A percentile compares a stretch with the other conserved stretches of the same genome.
Evolutionary conservation across 305 asterid genomes (phyloP).

Genomic region (Fraxinus nigra): DNA sequence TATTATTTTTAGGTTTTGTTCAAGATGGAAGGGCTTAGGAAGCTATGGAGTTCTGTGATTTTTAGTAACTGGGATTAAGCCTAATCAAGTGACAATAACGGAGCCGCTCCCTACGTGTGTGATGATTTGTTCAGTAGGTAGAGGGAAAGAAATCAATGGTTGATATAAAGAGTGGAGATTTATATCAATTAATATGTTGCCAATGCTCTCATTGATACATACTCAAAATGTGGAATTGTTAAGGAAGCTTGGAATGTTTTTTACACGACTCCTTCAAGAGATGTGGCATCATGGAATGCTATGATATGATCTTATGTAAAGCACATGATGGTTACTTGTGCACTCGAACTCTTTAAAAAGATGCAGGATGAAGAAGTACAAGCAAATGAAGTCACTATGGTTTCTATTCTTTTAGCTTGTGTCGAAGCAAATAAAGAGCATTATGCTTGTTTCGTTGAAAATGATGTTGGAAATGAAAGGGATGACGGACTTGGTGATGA

Average conservation of each 20-base stretch:
- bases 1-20: constrained; percentile 54
- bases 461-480: too few species aligned
- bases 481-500: too few species aligned
- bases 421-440: constrained; percentile 51
- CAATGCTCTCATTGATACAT: constrained; percentile 60
- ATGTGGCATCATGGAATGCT: constrained; percentile 55
- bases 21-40: constrained; percentile 40
- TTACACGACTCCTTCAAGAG: constrained; percentile 32
- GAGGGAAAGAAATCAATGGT: constrained; percentile 59
- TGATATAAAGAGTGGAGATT: constrained; percentile 35
- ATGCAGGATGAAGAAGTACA: constrained; percentile 40
- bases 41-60: constrained; percentile 41
- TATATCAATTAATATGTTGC: constrained; percentile 45
- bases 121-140: constrained; percentile 34
- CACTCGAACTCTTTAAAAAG: constrained; percentile 46
- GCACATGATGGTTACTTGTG: constrained; percentile 47
- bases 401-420: constrained; percentile 54
- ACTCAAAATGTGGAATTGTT: constrained; percentile 60
- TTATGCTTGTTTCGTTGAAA: constrained; percentile 37
- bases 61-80: constrained; percentile 47
- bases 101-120: constrained; percentile 54
- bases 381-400: constrained; percentile 52
- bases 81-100: constrained; percentile 60
- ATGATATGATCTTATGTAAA: constrained; percentile 59
- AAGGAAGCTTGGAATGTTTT: constrained; percentile 43